phyloP scores from a whole-genome alignment of 2,329 filamentous ascomycete genomes.

The Periconia sp. region DNA sequence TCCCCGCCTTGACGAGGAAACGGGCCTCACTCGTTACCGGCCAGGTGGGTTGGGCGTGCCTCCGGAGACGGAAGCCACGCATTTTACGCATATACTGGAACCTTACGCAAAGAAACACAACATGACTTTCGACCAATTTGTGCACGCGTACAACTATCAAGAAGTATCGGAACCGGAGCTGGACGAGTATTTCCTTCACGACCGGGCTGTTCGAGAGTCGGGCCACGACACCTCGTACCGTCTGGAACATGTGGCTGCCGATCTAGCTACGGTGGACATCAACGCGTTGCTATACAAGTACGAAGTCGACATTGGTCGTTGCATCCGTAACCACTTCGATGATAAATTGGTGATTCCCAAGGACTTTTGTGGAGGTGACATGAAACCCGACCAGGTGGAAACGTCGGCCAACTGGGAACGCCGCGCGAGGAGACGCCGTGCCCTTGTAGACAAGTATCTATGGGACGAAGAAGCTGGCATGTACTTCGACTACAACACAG shows the following conservation, averaged over 20 bases:
- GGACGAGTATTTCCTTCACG: constrained; percentile 94
- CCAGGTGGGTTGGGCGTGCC: constrained; percentile 83
- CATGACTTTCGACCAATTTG: constrained; percentile 82
- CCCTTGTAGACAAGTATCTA: constrained; percentile 86
- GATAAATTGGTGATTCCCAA: constrained; percentile 80
- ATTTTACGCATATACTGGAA: constrained; percentile 80
- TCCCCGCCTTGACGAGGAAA: constrained; percentile 75
- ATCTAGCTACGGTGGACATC: constrained; percentile 90
- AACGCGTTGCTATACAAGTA: constrained; percentile 97
- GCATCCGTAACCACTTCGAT: constrained; percentile 80
- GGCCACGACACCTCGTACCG: constrained; percentile 97
- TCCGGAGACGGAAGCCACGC: constrained; percentile 84
- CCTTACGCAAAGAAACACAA: constrained; percentile 83
- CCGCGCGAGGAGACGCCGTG: constrained; percentile 79
- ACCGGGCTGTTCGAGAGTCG: constrained; percentile 92
- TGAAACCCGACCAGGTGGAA: constrained; percentile 69
- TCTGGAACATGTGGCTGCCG: constrained; percentile 75
- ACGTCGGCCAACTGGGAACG: constrained; percentile 89
- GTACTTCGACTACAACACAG: constrained; percentile 97
- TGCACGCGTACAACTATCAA: constrained; percentile 81
- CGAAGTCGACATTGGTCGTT: constrained; percentile 86
- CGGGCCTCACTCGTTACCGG: constrained; percentile 81
- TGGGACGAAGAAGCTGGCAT: constrained; percentile 92
- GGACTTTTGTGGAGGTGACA: constrained; percentile 73
- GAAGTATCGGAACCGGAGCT: constrained; percentile 80